These are phyloP conservation scores for Serpula lacrymans DNA, from an alignment of 768 basidiomycete genomes.

Conservation along the genomic window DNA sequence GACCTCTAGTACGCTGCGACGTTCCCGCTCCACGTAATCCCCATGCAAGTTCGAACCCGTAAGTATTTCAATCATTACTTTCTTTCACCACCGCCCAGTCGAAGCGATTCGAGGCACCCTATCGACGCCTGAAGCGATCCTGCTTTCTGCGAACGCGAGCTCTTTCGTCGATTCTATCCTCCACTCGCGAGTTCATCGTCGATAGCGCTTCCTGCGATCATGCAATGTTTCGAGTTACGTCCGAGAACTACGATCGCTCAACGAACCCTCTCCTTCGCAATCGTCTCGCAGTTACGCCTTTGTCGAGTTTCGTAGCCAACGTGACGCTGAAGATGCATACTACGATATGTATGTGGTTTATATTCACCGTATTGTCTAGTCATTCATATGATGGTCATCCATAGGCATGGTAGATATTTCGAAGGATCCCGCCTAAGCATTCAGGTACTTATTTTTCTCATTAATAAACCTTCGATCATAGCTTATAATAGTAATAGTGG, in stretches of 20 bases:
- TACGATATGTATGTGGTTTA: conserved; percentile 69
- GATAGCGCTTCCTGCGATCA: conserved; percentile 19
- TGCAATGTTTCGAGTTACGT: conserved; percentile 30
- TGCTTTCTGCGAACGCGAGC: conserved; percentile 27
- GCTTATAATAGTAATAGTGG: no score
- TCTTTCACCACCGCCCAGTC: conserved; percentile 34
- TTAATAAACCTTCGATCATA: no score
- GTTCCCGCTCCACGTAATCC: conserved; percentile 85
- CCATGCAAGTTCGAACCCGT: conserved; percentile 74
- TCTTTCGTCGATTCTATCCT: conserved; percentile 25
- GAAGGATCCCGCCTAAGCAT: conserved; percentile 74
- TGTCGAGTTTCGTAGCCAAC: conserved; percentile 75
- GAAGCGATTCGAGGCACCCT: conserved; percentile 32
- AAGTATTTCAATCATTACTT: conserved; percentile 42
- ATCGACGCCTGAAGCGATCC: conserved; percentile 15
- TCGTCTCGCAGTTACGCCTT: conserved; percentile 74
- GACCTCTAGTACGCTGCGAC: conserved; percentile 83
- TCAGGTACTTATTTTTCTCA: conserved; percentile 44
- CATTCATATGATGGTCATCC: neutral
- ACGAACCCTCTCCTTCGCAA: conserved; percentile 40
- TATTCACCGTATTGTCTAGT: neutral
- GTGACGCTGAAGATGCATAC: conserved; percentile 82
- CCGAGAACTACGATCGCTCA: conserved; percentile 54
- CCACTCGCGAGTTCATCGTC: conserved; percentile 26
- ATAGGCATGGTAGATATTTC: conserved; percentile 73